A percentile compares a stretch with the other conserved stretches of the same genome.
Conservation (phyloP, 2,329 filamentous ascomycete genomes). For the Didymosphaeria variabile region DNA sequence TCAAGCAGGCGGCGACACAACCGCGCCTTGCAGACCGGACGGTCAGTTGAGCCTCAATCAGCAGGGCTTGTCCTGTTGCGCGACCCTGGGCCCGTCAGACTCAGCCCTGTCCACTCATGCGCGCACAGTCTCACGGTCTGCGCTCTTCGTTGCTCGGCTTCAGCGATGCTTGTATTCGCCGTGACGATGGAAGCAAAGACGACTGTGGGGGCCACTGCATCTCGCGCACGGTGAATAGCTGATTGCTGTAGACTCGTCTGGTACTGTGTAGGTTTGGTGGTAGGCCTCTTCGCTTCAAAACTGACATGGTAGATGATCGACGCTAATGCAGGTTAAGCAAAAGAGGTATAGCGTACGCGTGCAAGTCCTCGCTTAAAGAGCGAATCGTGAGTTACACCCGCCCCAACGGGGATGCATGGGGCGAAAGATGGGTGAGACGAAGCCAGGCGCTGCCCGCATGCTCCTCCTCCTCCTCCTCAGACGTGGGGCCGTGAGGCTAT, state of each 20-base stretch:
- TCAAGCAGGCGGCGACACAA: not conserved
- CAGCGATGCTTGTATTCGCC: conserved; percentile 1
- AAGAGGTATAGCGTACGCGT: conserved; percentile 20
- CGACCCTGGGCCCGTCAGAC: not conserved
- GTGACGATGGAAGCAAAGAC: not conserved
- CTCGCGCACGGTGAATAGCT: not conserved
- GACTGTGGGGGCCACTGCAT: not conserved
- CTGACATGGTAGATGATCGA: conserved; percentile 17
- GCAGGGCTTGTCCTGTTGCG: conserved; percentile 1
- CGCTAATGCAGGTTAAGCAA: conserved; percentile 31
- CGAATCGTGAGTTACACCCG: conserved; percentile 2
- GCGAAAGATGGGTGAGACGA: conserved; percentile 10
- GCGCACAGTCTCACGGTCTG: not conserved
- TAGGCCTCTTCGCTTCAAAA: conserved; percentile 1
- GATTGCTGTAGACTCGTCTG: not conserved
- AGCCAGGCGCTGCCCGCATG: conserved; percentile 2
- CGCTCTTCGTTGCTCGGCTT: not conserved
- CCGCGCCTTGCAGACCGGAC: conserved; percentile 11
- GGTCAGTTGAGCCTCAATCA: conserved; percentile 15
- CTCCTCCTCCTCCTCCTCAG: conserved; percentile 1
- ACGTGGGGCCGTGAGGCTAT: conserved; percentile 10
- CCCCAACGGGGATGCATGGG: conserved; percentile 5
- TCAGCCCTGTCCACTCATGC: not conserved
- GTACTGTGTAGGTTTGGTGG: not conserved
- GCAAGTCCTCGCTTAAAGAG: not conserved